phyloP scores from a whole-genome alignment of 306 rosid genomes.

The Mucuna pruriens region DNA sequence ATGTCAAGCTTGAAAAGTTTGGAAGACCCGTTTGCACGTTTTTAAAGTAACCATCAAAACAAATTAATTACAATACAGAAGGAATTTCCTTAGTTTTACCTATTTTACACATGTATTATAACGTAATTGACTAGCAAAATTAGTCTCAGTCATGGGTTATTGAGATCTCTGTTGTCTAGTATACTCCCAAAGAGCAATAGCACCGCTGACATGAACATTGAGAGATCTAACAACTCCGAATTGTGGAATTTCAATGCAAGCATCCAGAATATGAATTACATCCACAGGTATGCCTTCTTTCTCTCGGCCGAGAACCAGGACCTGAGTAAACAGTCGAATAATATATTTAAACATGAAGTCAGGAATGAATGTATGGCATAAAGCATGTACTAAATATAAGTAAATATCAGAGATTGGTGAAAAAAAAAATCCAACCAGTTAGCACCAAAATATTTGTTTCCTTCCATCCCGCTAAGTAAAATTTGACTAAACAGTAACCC shows the following conservation, averaged over 20 bases:
- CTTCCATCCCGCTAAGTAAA: neutral
- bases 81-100: neutral
- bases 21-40: neutral
- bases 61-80: neutral
- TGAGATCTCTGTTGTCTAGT: conserved; percentile 86
- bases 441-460: neutral
- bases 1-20: neutral
- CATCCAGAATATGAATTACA: conserved; percentile 85
- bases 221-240: conserved; percentile 96
- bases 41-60: neutral
- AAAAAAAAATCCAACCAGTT: neutral
- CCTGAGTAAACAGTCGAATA: conserved; percentile 56
- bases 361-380: neutral
- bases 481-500: neutral
- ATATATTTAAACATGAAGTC: neutral
- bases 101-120: neutral
- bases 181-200: conserved; percentile 97
- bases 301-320: conserved; percentile 92
- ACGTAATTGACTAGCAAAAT: conserved; percentile 12
- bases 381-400: neutral
- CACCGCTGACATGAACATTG: conserved; percentile 96
- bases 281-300: conserved; percentile 97
- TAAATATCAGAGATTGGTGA: neutral
- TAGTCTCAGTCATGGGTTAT: conserved; percentile 37
- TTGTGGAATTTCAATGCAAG: conserved; percentile 92